A percentile compares a stretch with the other conserved stretches of the same genome.
phyloP scores from a whole-genome alignment of 2,329 filamentous ascomycete species.

The Neospermospora avenae region DNA sequence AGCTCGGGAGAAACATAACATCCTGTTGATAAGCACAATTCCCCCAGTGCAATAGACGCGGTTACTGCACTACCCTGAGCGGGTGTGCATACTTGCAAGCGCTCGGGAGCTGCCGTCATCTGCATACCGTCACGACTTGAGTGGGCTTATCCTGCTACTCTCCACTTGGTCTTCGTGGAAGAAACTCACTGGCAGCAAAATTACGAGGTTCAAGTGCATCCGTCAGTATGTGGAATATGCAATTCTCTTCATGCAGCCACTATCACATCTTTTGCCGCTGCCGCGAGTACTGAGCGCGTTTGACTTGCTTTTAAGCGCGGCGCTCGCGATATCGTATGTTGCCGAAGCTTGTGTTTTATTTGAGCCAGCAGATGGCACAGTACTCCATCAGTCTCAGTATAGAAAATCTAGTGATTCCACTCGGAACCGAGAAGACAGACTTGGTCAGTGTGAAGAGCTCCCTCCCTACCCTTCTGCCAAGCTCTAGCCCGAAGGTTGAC shows the following conservation, averaged over 20 bases:
- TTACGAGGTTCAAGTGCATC: not conserved
- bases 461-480: not conserved
- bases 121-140: slow-evolving; percentile 3
- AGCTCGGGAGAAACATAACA: not conserved
- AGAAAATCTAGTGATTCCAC: not conserved
- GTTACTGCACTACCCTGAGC: not conserved
- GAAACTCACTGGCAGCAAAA: not conserved
- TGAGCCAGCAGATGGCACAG: not conserved
- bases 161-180: not conserved
- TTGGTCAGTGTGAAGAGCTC: not conserved
- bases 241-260: slow-evolving; percentile 7
- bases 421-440: not conserved
- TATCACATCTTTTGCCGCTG: slow-evolving; percentile 13
- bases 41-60: not conserved
- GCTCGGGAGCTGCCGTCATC: slow-evolving; percentile 12
- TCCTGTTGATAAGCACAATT: not conserved
- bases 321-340: not conserved
- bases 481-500: not conserved
- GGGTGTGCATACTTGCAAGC: not conserved
- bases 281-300: not conserved
- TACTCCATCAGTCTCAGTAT: not conserved
- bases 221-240: not conserved
- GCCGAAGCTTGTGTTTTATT: not conserved
- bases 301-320: slow-evolving; percentile 1
- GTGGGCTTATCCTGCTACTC: not conserved